phyloP scores from a whole-genome alignment of 306 rosid species.

The Corylus heterophylla region DNA sequence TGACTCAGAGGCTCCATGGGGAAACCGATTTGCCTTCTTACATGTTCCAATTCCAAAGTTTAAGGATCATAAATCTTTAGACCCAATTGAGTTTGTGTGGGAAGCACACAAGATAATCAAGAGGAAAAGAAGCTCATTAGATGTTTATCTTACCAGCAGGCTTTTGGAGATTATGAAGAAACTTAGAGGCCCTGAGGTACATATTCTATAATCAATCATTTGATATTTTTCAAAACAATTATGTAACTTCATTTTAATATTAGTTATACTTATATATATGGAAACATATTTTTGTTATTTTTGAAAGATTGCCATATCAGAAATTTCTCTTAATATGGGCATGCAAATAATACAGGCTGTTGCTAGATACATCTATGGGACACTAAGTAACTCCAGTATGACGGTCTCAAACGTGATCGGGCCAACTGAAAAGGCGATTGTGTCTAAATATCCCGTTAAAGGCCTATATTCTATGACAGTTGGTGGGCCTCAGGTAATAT shows the following conservation, averaged over 20 bases:
- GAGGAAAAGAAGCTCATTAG: conserved; percentile 38
- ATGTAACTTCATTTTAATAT: background rate
- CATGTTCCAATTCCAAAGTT: conserved; percentile 44
- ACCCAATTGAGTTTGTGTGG: conserved; percentile 41
- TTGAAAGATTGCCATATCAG: no score
- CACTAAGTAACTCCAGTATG: conserved; percentile 45
- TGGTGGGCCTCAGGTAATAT: conserved; percentile 54
- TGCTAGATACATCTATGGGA: conserved; percentile 36
- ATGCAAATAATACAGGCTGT: conserved; percentile 30
- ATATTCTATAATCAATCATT: background rate
- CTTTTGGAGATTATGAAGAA: conserved; percentile 29
- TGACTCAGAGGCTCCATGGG: conserved; percentile 40
- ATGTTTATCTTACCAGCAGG: conserved; percentile 31
- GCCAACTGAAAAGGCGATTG: conserved; percentile 51
- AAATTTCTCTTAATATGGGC: background rate
- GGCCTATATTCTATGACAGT: conserved; percentile 43
- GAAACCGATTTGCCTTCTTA: conserved; percentile 47
- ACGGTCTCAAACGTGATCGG: conserved; percentile 49
- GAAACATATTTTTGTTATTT: no score
- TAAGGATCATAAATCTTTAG: conserved; percentile 19
- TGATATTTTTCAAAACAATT: background rate
- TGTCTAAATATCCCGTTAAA: conserved; percentile 42
- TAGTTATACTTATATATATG: no score
- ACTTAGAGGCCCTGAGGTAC: conserved; percentile 53
- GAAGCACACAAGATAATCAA: conserved; percentile 34